Percentiles rank a stretch among this genome's conserved stretches.
Evolutionary conservation across 495 filamentous ascomycete species (phyloP).

Genomic region (Amniculicola lignicola): DNA sequence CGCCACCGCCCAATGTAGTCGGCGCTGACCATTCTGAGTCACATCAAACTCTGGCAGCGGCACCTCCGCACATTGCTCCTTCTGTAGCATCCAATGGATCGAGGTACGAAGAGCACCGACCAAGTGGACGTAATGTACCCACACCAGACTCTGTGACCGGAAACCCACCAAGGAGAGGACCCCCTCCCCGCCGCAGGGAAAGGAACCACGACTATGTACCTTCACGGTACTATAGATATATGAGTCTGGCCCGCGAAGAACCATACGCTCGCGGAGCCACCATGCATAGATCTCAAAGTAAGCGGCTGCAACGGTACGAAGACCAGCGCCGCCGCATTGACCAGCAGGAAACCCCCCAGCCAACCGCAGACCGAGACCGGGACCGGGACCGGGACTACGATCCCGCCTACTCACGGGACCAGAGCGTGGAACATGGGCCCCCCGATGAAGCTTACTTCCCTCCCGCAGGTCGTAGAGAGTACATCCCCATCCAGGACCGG

Average conservation of each 20-base stretch:
- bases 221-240: slow-evolving; percentile 29
- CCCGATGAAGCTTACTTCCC: slow-evolving; percentile 21
- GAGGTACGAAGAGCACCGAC: slow-evolving; percentile 22
- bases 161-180: slow-evolving; percentile 11
- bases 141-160: slow-evolving; percentile 27
- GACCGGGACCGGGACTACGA: slow-evolving; percentile 25
- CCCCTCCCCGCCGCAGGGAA: slow-evolving; percentile 24
- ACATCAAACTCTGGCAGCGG: not conserved
- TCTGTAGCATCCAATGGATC: slow-evolving; percentile 25
- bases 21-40: slow-evolving; percentile 3
- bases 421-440: slow-evolving; percentile 20
- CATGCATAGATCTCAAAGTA: slow-evolving; percentile 24
- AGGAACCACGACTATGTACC: slow-evolving; percentile 20
- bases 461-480: slow-evolving; percentile 5
- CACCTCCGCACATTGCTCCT: slow-evolving; percentile 1
- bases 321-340: slow-evolving; percentile 28
- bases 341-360: slow-evolving; percentile 30
- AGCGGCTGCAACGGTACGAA: slow-evolving; percentile 28
- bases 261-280: slow-evolving; percentile 23
- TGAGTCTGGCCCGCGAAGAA: slow-evolving; percentile 29
- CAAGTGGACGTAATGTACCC: slow-evolving; percentile 15
- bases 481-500: slow-evolving; percentile 26
- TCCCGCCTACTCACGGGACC: slow-evolving; percentile 23
- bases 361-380: slow-evolving; percentile 15
- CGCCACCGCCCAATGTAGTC: slow-evolving; percentile 13